A percentile compares a stretch with the other conserved stretches of the same genome.
These are phyloP conservation scores for Zygosaccharomyces lentus DNA, from an alignment of 805 yeast species.

Conservation along the genomic window DNA sequence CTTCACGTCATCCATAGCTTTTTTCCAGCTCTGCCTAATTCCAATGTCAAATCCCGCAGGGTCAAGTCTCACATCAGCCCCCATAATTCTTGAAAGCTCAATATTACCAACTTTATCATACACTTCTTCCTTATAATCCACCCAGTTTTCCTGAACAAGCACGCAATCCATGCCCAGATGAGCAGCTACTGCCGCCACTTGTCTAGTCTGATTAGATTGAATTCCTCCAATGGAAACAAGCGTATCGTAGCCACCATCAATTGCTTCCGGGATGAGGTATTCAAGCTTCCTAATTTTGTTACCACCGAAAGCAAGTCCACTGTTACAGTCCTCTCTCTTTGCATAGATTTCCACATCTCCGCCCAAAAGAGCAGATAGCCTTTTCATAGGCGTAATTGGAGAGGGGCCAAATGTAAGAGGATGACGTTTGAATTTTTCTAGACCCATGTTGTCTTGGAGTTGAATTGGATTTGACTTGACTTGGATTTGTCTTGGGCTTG, in stretches of 20 bases:
- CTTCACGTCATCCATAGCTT: conserved; percentile 28
- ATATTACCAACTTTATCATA: conserved; percentile 38
- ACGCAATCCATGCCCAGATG: conserved; percentile 36
- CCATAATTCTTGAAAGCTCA: conserved; percentile 37
- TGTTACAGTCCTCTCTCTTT: conserved; percentile 36
- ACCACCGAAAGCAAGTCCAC: conserved; percentile 38
- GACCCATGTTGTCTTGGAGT: too few relatives aligned
- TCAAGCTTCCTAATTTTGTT: conserved; percentile 35
- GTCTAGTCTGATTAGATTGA: conserved; percentile 36
- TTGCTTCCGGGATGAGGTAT: conserved; percentile 35
- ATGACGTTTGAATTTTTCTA: conserved; percentile 22
- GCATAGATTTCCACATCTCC: conserved; percentile 35
- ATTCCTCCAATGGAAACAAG: conserved; percentile 37
- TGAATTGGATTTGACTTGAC: too few relatives aligned
- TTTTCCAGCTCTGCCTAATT: conserved; percentile 35
- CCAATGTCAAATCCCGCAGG: conserved; percentile 37
- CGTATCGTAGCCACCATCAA: conserved; percentile 36
- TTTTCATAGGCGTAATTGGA: conserved; percentile 33
- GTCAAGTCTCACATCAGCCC: conserved; percentile 37
- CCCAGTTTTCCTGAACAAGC: conserved; percentile 38
- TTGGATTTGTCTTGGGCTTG: too few relatives aligned
- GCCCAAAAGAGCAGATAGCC: conserved; percentile 31
- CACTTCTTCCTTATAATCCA: conserved; percentile 35
- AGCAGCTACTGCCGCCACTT: conserved; percentile 38
- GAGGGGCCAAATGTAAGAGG: conserved; percentile 36